Evolutionary conservation across 345 rosid species (phyloP).

Genomic region (Zanthoxylum bungeanum): DNA sequence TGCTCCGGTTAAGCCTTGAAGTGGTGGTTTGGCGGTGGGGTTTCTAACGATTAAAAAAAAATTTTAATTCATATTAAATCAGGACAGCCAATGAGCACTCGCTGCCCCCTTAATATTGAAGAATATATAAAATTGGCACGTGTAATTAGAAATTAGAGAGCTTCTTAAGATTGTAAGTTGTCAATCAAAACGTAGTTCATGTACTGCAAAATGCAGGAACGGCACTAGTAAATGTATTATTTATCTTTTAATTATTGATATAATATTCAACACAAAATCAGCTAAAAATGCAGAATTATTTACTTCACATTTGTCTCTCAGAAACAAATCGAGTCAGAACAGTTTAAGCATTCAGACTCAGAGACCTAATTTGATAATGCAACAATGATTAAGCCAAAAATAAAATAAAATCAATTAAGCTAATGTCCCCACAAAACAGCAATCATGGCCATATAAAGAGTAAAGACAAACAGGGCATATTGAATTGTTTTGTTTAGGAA

Average conservation of each 20-base stretch:
- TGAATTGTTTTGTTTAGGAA: neutral
- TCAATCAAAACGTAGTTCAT: neutral
- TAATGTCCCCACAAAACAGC: neutral
- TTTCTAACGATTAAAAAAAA: no score
- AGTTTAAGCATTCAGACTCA: neutral
- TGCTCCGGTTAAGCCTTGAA: no score
- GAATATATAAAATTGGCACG: neutral
- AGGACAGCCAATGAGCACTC: neutral
- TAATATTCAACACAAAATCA: no score
- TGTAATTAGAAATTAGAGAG: neutral
- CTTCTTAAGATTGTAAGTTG: neutral
- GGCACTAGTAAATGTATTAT: neutral
- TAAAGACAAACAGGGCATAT: neutral
- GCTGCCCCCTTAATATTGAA: neutral
- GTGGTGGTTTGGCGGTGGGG: no score
- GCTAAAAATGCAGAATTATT: no score
- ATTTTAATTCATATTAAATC: no score
- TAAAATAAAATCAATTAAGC: neutral
- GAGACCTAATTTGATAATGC: neutral
- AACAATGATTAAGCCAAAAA: no score
- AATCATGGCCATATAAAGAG: neutral
- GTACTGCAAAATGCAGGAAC: neutral
- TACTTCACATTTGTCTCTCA: no score
- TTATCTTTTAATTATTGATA: no score
- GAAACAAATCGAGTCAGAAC: no score